Evolutionary conservation across 1,284 basidiomycete genomes (phyloP).

Genomic region (Wallemia hederae): DNA sequence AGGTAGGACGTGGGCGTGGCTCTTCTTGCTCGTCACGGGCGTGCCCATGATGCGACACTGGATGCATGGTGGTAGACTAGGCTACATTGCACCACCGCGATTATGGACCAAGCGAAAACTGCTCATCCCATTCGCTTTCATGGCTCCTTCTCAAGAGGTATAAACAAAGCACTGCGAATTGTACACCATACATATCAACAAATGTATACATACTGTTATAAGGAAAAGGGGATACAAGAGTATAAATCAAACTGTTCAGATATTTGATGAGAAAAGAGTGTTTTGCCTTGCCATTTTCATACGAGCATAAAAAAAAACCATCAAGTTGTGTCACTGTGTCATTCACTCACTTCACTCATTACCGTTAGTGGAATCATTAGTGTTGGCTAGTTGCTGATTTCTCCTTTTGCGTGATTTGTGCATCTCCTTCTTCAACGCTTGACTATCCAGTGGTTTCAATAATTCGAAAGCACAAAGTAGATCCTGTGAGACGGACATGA

Average conservation of each 20-base stretch:
- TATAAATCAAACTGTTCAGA: not conserved
- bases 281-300: no score
- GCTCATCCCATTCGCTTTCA: not conserved
- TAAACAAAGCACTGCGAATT: not conserved
- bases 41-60: not conserved
- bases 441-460: slow-evolving; percentile 79
- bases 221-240: not conserved
- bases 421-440: slow-evolving; percentile 93
- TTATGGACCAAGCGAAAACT: not conserved
- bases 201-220: not conserved
- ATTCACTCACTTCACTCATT: no score
- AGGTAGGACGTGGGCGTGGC: not conserved
- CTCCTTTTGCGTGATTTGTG: slow-evolving; percentile 26
- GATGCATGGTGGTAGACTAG: not conserved
- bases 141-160: not conserved
- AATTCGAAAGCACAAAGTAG: slow-evolving; percentile 90
- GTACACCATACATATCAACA: not conserved
- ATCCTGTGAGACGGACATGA: slow-evolving; percentile 76
- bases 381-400: not conserved
- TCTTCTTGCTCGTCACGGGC: not conserved
- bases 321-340: no score
- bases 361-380: not conserved
- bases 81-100: not conserved
- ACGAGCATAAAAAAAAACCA: no score
- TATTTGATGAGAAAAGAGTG: no score